Base-by-base conservation (phyloP, 2,329 filamentous ascomycete genomes). In the Fusarium dlaminii region DNA sequence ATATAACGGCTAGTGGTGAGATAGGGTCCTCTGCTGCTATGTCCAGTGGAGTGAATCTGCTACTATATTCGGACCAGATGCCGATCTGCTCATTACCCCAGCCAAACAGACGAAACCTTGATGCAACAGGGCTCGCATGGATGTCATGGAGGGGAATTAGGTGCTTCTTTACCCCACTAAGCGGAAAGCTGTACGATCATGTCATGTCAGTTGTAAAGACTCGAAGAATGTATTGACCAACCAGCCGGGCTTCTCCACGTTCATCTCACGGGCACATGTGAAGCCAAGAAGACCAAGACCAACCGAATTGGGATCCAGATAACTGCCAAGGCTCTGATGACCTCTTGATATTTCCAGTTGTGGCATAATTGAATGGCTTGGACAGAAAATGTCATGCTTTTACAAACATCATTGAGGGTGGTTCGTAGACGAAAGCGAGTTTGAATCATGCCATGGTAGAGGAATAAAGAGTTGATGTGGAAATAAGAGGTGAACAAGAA, bases 181-280 rank as follows among this genome's bases (percentile, higher is more conserved):
- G 30, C 29, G 27, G 34, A 27, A n/a, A 70, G 55, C 56, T 60
- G 60, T 20, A 40, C 43, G 36, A 37, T 30, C 36, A 20, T 51
- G 34, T 45, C 39, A 27, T 46, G 40, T 24, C 24, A 48, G 14
- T 43, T 34, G 29, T 24, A 46, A 55, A 29, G 46, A 43, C n/a
- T 55, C 51, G 34, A 54, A 49, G 49, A 48, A 70, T 61, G 49
- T 48, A 70, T 61, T 73, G 61, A n/a, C 69, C 65, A 73, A 63
- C 65, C 60, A 68, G 60, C 27, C 29, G 32, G 34, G 29, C 22
- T 46, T 29, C 29, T 24, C 29, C 27, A 45, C 18, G 36, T 43
- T 45, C 32, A 22, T 12, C n/a, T 43, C 13, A 18, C 15, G 30
- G 37, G 42, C 30, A 57, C 36, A 45, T 30, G 52, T n/a, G 15